A percentile compares a stretch with the other conserved stretches of the same genome.
These are phyloP conservation scores for Geotrichum restrictum DNA, from an alignment of 1,139 yeast species.

Conservation along the genomic window DNA sequence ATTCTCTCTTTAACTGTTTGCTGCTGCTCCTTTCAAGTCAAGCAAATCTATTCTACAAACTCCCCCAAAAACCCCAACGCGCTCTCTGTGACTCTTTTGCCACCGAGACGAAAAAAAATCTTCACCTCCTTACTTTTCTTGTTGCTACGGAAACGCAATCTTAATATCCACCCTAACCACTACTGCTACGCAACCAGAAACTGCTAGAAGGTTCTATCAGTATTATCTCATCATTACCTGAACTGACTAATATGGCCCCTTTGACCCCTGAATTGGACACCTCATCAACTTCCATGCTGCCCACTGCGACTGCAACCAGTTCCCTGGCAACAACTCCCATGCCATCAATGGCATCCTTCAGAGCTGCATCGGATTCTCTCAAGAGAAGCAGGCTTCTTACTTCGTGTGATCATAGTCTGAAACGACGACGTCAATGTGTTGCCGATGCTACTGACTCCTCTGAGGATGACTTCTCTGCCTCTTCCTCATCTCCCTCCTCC, in stretches of 20 bases:
- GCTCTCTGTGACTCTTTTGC: constrained; percentile 7
- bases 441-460: constrained; percentile 16
- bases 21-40: no score
- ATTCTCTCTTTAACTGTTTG: constrained; percentile 12
- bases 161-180: background rate
- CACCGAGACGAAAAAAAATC: constrained; percentile 3
- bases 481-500: background rate
- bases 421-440: constrained; percentile 3
- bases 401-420: background rate
- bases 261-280: background rate
- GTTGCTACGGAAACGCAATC: constrained; percentile 14
- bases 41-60: background rate
- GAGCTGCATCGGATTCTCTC: background rate
- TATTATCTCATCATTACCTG: constrained; percentile 2
- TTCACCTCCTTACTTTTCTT: background rate
- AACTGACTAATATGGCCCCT: constrained; percentile 15
- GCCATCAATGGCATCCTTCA: background rate
- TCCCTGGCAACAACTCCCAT: background rate
- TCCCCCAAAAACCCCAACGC: background rate
- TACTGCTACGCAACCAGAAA: background rate
- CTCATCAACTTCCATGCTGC: background rate
- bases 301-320: background rate
- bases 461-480: constrained; percentile 5
- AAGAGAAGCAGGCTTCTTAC: constrained; percentile 17
- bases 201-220: constrained; percentile 1